These are phyloP conservation scores for Corynascus novoguineensis DNA, from an alignment of 495 filamentous ascomycete genomes.

Conservation along the genomic window DNA sequence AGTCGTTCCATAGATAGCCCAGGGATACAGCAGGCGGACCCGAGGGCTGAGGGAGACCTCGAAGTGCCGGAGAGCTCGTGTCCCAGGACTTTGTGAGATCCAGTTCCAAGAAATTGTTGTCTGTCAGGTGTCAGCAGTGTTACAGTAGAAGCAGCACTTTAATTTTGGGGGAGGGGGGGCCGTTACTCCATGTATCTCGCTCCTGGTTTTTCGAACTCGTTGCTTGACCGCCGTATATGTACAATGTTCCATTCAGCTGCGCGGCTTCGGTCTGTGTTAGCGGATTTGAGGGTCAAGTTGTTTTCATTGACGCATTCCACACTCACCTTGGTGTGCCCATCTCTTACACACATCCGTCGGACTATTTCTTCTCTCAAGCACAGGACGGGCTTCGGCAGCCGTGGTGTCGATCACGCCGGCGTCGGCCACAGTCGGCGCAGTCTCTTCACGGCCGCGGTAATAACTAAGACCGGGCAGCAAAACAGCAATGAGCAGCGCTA, in stretches of 20 bases:
- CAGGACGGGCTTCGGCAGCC: slow-evolving; percentile 18
- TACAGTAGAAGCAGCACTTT: not conserved
- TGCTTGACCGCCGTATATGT: slow-evolving; percentile 66
- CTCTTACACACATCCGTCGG: slow-evolving; percentile 57
- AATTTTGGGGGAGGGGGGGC: too few species aligned
- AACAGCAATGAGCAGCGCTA: slow-evolving; percentile 50
- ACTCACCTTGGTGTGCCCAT: slow-evolving; percentile 62
- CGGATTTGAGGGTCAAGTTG: not conserved
- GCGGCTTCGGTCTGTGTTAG: slow-evolving; percentile 34
- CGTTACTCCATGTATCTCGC: slow-evolving; percentile 59
- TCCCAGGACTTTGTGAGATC: slow-evolving; percentile 64
- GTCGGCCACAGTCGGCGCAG: slow-evolving; percentile 38
- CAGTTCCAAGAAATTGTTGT: slow-evolving; percentile 63
- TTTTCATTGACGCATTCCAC: not conserved
- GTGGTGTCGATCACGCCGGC: slow-evolving; percentile 40
- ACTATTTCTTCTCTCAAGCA: slow-evolving; percentile 40
- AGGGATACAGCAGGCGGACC: slow-evolving; percentile 65
- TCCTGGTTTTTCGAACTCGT: slow-evolving; percentile 49
- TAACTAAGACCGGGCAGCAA: slow-evolving; percentile 44
- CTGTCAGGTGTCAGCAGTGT: slow-evolving; percentile 36
- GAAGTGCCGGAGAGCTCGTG: slow-evolving; percentile 54
- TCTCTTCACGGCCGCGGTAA: slow-evolving; percentile 32
- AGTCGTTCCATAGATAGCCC: slow-evolving; percentile 67
- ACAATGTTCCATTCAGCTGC: slow-evolving; percentile 65
- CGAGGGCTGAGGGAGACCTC: slow-evolving; percentile 56